Evolutionary conservation across 108 stramenopile genomes (phyloP).

Genomic region (Fragilaria radians): DNA sequence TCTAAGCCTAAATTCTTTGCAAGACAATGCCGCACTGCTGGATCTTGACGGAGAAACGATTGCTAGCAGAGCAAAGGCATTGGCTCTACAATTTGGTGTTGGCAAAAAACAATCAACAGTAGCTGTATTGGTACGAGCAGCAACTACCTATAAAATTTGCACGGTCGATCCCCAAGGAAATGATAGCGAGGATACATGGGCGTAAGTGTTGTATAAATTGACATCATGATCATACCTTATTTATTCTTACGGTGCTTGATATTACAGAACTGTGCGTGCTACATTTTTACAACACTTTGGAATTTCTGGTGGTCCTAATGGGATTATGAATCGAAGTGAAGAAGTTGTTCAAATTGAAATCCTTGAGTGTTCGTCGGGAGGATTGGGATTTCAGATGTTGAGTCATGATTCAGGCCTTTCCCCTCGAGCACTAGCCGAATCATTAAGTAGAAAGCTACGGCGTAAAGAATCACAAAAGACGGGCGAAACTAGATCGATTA

Average conservation of each 20-base stretch:
- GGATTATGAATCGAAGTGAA: slow-evolving; percentile 65
- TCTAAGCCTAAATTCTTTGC: slow-evolving; percentile 5
- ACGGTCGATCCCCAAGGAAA: slow-evolving; percentile 72
- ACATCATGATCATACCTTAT: too few species aligned
- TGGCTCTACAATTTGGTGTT: slow-evolving; percentile 17
- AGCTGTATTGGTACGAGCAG: slow-evolving; percentile 49
- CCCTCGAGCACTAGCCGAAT: background rate
- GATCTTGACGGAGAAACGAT: slow-evolving; percentile 14
- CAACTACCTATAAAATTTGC: slow-evolving; percentile 69
- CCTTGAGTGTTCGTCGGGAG: slow-evolving; percentile 8
- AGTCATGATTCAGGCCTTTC: background rate
- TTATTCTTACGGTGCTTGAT: too few species aligned
- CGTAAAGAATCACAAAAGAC: too few species aligned
- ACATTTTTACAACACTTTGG: slow-evolving; percentile 69
- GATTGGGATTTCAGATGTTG: background rate
- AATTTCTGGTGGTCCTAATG: slow-evolving; percentile 49
- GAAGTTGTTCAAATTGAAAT: slow-evolving; percentile 60
- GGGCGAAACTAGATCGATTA: too few species aligned
- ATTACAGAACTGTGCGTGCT: slow-evolving; percentile 40
- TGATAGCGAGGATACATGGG: slow-evolving; percentile 66
- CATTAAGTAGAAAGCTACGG: background rate
- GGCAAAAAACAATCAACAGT: slow-evolving; percentile 22
- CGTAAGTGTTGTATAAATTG: slow-evolving; percentile 25
- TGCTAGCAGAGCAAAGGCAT: slow-evolving; percentile 16
- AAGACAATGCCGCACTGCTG: slow-evolving; percentile 18